Conservation (phyloP, 1,284 basidiomycete genomes). For the Boletus holoroseus region DNA sequence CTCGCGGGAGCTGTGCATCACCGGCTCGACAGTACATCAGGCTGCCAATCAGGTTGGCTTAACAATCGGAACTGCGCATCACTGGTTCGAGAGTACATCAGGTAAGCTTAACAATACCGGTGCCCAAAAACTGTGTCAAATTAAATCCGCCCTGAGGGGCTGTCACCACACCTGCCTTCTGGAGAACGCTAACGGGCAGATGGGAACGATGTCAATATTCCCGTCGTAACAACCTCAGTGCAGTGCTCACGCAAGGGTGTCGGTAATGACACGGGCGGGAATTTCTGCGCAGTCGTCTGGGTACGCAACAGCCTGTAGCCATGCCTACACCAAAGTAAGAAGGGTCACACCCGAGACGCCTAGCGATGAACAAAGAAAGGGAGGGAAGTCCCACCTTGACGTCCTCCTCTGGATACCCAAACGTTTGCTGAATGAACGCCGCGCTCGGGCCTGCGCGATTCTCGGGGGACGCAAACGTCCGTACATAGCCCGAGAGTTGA, state of each 20-base stretch:
- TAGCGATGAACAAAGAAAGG: neutral
- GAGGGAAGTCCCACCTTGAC: conserved; percentile 47
- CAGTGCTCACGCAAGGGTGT: conserved; percentile 61
- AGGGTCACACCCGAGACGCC: neutral
- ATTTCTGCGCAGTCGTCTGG: conserved; percentile 62
- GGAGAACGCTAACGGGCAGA: conserved; percentile 18
- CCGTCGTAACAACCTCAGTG: neutral
- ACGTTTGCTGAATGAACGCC: conserved; percentile 71
- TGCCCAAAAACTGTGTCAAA: conserved; percentile 19
- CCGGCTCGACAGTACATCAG: neutral
- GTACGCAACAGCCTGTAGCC: conserved; percentile 78
- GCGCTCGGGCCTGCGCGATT: conserved; percentile 59
- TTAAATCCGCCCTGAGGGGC: conserved; percentile 15
- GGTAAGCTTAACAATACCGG: conserved; percentile 14
- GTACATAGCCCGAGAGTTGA: conserved; percentile 60
- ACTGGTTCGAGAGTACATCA: conserved; percentile 7
- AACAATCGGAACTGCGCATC: neutral
- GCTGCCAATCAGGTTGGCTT: conserved; percentile 15
- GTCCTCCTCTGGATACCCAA: conserved; percentile 78
- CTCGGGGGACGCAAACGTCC: conserved; percentile 60
- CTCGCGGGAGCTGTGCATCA: neutral
- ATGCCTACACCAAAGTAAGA: conserved; percentile 45
- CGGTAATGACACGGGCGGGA: conserved; percentile 54
- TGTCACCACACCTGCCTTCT: conserved; percentile 27
- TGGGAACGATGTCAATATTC: conserved; percentile 1